Evolutionary conservation across 2,329 filamentous ascomycete species (phyloP).

Genomic region (Ampelomyces quisqualis): DNA sequence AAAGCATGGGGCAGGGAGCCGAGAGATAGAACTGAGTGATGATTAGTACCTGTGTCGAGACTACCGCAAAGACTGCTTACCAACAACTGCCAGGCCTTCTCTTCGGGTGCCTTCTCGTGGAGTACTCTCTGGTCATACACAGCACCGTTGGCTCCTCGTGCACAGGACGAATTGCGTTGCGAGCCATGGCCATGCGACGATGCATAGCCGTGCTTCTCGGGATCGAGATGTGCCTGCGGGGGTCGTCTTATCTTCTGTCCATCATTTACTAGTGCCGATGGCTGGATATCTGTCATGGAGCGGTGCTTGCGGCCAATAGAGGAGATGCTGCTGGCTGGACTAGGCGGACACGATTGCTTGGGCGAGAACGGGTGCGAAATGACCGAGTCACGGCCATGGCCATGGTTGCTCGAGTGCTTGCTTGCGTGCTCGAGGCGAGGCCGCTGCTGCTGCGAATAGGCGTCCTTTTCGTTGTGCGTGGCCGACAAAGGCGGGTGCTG

Average conservation of each 20-base stretch:
- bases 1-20: slow-evolving; percentile 56
- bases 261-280: slow-evolving; percentile 9
- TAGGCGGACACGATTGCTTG: slow-evolving; percentile 36
- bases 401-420: slow-evolving; percentile 21
- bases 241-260: slow-evolving; percentile 19
- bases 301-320: slow-evolving; percentile 19
- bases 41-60: background rate
- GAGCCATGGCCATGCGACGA: slow-evolving; percentile 23
- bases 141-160: slow-evolving; percentile 22
- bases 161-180: slow-evolving; percentile 22
- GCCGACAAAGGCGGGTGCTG: slow-evolving; percentile 34
- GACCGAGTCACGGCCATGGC: slow-evolving; percentile 40
- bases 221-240: slow-evolving; percentile 34
- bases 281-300: slow-evolving; percentile 19
- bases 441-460: slow-evolving; percentile 17
- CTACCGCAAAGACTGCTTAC: slow-evolving; percentile 32
- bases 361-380: slow-evolving; percentile 43
- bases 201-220: slow-evolving; percentile 32
- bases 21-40: slow-evolving; percentile 54
- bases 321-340: slow-evolving; percentile 38
- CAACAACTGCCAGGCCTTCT: slow-evolving; percentile 49
- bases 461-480: slow-evolving; percentile 31
- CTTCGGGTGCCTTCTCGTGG: slow-evolving; percentile 44
- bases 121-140: slow-evolving; percentile 42
- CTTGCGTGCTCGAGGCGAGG: slow-evolving; percentile 20